Evolutionary conservation across 805 yeast species (phyloP).

Genomic region (Kazachstania martiniae): DNA sequence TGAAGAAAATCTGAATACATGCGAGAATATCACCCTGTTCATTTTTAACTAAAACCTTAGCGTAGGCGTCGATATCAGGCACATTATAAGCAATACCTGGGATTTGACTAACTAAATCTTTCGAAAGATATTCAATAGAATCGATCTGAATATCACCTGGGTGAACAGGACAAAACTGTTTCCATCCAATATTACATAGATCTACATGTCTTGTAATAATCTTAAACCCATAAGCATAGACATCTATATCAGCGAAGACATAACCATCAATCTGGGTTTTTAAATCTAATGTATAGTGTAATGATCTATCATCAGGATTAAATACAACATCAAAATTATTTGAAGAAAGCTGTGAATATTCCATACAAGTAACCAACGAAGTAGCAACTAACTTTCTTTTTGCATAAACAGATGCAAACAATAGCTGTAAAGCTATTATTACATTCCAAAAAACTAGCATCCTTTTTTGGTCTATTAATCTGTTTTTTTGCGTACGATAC

Average conservation of each 20-base stretch:
- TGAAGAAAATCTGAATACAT: constrained; percentile 64
- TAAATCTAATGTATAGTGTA: constrained; percentile 60
- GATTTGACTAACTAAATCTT: constrained; percentile 40
- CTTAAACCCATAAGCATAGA: constrained; percentile 78
- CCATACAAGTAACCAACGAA: constrained; percentile 82
- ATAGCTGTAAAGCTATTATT: no score
- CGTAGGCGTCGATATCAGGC: constrained; percentile 79
- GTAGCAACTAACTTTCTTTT: constrained; percentile 35
- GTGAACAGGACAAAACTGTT: constrained; percentile 80
- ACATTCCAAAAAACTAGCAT: no score
- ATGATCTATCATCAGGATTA: constrained; percentile 57
- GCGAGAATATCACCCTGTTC: constrained; percentile 40
- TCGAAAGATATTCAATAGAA: constrained; percentile 49
- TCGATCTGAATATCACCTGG: constrained; percentile 76
- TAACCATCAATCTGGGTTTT: constrained; percentile 57
- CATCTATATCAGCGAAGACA: constrained; percentile 57
- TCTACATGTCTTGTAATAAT: constrained; percentile 49
- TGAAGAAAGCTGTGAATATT: constrained; percentile 61
- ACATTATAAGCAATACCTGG: constrained; percentile 83
- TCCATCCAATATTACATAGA: constrained; percentile 57
- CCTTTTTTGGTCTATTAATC: no score
- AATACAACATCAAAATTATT: constrained; percentile 63
- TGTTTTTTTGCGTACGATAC: no score
- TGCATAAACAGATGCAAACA: not conserved
- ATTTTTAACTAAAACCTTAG: constrained; percentile 37